phyloP scores from a whole-genome alignment of 2,329 filamentous ascomycete species.

The Ceratocystis albifundus region DNA sequence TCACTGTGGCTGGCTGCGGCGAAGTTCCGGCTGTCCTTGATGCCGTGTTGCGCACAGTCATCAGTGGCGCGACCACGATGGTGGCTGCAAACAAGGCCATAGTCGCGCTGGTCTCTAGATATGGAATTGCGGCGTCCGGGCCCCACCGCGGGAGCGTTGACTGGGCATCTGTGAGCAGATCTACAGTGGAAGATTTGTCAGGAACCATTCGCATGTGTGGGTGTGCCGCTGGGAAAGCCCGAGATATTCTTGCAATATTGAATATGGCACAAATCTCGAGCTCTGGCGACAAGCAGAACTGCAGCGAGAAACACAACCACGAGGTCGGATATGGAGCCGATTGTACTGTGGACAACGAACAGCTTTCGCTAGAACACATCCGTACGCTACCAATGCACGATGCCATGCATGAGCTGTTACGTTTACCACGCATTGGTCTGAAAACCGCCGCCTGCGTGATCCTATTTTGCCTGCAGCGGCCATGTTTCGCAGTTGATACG shows the following conservation, averaged over 20 bases:
- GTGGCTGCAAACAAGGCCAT: constrained; percentile 52
- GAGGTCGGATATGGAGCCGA: constrained; percentile 36
- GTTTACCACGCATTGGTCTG: constrained; percentile 43
- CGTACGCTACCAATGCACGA: constrained; percentile 36
- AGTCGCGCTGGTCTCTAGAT: constrained; percentile 49
- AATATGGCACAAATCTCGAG: constrained; percentile 56
- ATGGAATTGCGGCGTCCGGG: constrained; percentile 50
- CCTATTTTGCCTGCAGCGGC: constrained; percentile 43
- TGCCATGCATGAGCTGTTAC: constrained; percentile 41
- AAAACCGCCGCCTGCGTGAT: constrained; percentile 47
- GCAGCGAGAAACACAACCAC: background rate
- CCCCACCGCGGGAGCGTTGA: constrained; percentile 60
- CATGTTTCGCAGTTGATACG: constrained; percentile 48
- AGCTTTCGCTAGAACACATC: constrained; percentile 44
- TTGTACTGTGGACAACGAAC: background rate
- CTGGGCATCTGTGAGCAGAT: constrained; percentile 58
- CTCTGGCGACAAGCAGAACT: background rate
- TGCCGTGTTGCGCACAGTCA: constrained; percentile 41
- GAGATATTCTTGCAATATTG: constrained; percentile 60
- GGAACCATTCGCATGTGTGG: constrained; percentile 61
- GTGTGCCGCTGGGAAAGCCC: constrained; percentile 57
- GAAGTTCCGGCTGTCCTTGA: constrained; percentile 46
- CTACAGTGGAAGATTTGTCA: constrained; percentile 49
- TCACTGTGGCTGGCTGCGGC: constrained; percentile 52
- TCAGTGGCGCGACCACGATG: constrained; percentile 42